phyloP scores from a whole-genome alignment of 495 filamentous ascomycete species.

The Annulohypoxylon nitens region DNA sequence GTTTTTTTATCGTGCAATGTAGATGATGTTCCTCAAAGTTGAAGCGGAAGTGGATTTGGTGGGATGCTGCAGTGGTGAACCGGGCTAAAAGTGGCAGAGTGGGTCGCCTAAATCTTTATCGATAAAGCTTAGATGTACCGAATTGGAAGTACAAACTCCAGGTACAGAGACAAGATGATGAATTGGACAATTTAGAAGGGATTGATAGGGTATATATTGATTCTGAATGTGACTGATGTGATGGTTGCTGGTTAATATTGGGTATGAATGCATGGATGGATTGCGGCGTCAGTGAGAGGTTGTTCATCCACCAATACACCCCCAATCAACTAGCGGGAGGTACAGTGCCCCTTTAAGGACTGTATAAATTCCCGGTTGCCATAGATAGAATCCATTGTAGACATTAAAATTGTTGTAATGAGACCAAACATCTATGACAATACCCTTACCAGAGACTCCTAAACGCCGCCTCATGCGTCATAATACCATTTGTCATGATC shows the following conservation, averaged over 20 bases:
- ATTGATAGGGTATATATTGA: not conserved
- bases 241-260: not conserved
- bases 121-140: conserved; percentile 25
- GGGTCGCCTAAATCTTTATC: conserved; percentile 24
- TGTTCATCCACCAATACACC: not conserved
- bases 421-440: not conserved
- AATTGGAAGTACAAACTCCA: not conserved
- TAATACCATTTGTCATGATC: not conserved
- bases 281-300: not conserved
- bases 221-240: not conserved
- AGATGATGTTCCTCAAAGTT: not conserved
- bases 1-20: not conserved
- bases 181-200: not conserved
- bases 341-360: not conserved
- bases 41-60: conserved; percentile 21
- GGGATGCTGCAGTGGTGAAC: conserved; percentile 15
- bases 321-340: too few species aligned
- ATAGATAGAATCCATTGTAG: not conserved
- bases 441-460: not conserved
- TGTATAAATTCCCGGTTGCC: too few species aligned
- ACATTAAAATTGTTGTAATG: not conserved
- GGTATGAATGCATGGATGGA: not conserved
- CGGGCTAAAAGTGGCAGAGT: conserved; percentile 6
- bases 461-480: conserved; percentile 18
- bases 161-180: not conserved